Evolutionary conservation across 2,329 filamentous ascomycete species (phyloP).

Genomic region (Phoma sp.): DNA sequence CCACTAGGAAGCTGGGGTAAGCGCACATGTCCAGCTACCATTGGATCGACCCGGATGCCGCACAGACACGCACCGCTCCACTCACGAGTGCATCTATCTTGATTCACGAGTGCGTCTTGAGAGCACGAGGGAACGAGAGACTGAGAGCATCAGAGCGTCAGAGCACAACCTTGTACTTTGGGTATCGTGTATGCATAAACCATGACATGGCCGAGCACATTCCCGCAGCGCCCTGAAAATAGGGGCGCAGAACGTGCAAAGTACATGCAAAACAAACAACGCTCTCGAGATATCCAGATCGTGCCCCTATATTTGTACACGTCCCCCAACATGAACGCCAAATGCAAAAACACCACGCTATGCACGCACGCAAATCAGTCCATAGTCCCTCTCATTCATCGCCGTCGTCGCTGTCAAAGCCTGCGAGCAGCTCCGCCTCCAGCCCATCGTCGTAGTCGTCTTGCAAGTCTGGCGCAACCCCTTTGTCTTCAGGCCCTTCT

Average conservation of each 20-base stretch:
- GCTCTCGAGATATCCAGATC: slow-evolving; percentile 13
- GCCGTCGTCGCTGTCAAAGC: slow-evolving; percentile 33
- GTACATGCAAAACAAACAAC: slow-evolving; percentile 10
- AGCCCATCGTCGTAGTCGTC: slow-evolving; percentile 61
- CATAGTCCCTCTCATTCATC: slow-evolving; percentile 10
- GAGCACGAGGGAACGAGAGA: too few relatives aligned
- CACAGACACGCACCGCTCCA: background rate
- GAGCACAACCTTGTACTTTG: background rate
- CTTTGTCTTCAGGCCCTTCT: slow-evolving; percentile 45
- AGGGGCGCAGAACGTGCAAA: background rate
- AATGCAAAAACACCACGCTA: slow-evolving; percentile 48
- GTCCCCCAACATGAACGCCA: slow-evolving; percentile 28
- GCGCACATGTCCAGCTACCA: slow-evolving; percentile 5
- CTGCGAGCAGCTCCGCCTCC: slow-evolving; percentile 53
- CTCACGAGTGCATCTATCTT: background rate
- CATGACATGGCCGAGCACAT: background rate
- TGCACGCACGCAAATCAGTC: slow-evolving; percentile 37
- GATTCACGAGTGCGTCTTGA: too few relatives aligned
- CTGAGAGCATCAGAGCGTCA: too few relatives aligned
- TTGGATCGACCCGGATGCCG: background rate
- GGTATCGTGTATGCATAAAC: background rate
- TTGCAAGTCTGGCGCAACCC: slow-evolving; percentile 49
- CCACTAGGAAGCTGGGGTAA: slow-evolving; percentile 12
- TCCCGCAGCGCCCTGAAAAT: too few relatives aligned
- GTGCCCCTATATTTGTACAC: slow-evolving; percentile 14